Percentiles rank a stretch among this genome's conserved stretches.
Conservation (phyloP, 495 filamentous ascomycete species). For the Paragyromitra xinjiangensis region DNA sequence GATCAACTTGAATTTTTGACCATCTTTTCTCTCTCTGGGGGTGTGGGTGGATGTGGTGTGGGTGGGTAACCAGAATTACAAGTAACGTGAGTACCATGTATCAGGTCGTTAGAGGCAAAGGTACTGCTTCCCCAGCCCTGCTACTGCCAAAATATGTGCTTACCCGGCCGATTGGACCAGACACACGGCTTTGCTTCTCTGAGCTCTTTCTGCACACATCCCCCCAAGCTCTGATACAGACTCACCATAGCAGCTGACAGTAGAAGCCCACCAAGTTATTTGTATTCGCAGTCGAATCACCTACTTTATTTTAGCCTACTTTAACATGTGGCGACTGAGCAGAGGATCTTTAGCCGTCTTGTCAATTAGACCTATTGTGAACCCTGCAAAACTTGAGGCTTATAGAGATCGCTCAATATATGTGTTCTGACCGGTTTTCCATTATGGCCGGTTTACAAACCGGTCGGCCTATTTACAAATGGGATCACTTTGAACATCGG, state of each 20-base stretch:
- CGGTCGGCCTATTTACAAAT: too few relatives aligned
- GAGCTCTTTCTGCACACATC: neutral
- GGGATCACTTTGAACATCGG: too few relatives aligned
- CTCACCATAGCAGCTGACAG: too few relatives aligned
- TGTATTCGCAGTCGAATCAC: neutral
- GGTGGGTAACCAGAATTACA: neutral
- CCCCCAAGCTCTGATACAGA: neutral
- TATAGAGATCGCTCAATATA: too few relatives aligned
- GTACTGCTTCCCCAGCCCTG: neutral
- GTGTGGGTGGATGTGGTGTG: neutral
- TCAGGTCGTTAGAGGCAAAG: neutral
- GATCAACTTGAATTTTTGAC: constrained; percentile 2
- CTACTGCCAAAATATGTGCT: neutral
- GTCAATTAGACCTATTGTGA: neutral
- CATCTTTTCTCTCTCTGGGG: neutral
- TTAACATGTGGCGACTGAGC: neutral
- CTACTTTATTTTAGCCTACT: neutral
- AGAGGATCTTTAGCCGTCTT: neutral
- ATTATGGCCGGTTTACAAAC: too few relatives aligned
- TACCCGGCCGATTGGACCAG: constrained; percentile 20
- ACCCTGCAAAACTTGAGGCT: neutral
- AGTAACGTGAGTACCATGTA: neutral
- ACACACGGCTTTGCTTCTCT: neutral
- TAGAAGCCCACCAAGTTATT: neutral
- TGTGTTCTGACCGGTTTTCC: too few relatives aligned